These are phyloP conservation scores for Fusarium scirpi DNA, from an alignment of 2,329 filamentous ascomycete genomes.

Conservation along the genomic window DNA sequence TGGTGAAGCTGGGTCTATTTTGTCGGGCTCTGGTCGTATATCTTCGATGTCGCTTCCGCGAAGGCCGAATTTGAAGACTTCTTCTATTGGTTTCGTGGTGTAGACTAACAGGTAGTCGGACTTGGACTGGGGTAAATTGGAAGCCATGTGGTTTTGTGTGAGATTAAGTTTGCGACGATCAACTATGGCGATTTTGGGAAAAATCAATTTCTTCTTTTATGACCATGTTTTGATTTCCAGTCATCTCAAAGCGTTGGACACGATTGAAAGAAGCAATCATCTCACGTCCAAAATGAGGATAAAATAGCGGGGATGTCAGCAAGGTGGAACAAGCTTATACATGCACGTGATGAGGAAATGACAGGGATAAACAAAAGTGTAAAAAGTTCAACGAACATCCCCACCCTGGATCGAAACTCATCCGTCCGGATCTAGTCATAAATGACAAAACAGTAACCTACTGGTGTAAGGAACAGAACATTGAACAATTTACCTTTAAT, in stretches of 20 bases:
- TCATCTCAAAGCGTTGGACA: background rate
- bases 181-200: background rate
- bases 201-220: background rate
- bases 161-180: background rate
- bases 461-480: rapidly evolving
- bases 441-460: background rate
- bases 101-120: background rate
- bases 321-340: background rate
- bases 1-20: rapidly evolving
- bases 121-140: background rate
- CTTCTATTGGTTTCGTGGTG: background rate
- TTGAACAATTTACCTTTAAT: background rate
- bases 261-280: background rate
- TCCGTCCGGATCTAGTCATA: rapidly evolving
- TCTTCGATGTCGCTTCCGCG: slow-evolving; percentile 11
- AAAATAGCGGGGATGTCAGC: background rate
- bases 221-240: background rate
- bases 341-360: background rate
- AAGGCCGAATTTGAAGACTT: background rate
- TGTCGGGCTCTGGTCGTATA: background rate
- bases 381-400: background rate
- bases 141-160: background rate
- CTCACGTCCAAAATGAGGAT: background rate
- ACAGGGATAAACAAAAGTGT: background rate
- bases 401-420: rapidly evolving